Evolutionary conservation across 139 green algal genomes (phyloP).

Genomic region (Penium margaritaceum): DNA sequence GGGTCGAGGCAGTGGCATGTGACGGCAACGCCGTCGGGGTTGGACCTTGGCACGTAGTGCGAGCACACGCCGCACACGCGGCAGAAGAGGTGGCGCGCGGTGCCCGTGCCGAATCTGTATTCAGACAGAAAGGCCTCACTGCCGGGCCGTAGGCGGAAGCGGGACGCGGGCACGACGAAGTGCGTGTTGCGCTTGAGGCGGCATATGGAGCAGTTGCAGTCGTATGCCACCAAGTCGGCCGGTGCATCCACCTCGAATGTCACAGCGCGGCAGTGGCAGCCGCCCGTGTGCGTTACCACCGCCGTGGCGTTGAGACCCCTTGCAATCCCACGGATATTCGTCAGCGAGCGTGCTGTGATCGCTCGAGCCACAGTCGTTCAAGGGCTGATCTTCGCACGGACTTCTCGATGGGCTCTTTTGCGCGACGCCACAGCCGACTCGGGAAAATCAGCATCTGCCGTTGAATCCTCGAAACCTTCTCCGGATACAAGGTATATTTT

Average conservation of each 20-base stretch:
- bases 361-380: too few relatives aligned
- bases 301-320: too few relatives aligned
- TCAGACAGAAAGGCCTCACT: conserved; percentile 24
- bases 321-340: too few relatives aligned
- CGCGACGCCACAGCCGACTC: too few relatives aligned
- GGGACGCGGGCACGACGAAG: conserved; percentile 42
- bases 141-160: conserved; percentile 43
- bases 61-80: conserved; percentile 44
- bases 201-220: conserved; percentile 59
- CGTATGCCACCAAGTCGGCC: conserved; percentile 40
- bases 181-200: conserved; percentile 55
- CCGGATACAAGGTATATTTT: too few relatives aligned
- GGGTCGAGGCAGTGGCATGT: conserved; percentile 44
- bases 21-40: conserved; percentile 46
- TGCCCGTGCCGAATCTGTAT: conserved; percentile 53
- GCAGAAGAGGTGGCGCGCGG: conserved; percentile 52
- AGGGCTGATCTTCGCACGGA: too few relatives aligned
- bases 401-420: too few relatives aligned
- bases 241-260: conserved; percentile 38
- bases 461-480: too few relatives aligned
- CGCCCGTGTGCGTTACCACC: conserved; percentile 41
- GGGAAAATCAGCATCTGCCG: too few relatives aligned
- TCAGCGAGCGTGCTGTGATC: too few relatives aligned
- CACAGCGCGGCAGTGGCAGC: conserved; percentile 47
- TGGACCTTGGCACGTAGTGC: conserved; percentile 46